phyloP scores from a whole-genome alignment of 345 rosid species.

The Eucalyptus cladocalyx region DNA sequence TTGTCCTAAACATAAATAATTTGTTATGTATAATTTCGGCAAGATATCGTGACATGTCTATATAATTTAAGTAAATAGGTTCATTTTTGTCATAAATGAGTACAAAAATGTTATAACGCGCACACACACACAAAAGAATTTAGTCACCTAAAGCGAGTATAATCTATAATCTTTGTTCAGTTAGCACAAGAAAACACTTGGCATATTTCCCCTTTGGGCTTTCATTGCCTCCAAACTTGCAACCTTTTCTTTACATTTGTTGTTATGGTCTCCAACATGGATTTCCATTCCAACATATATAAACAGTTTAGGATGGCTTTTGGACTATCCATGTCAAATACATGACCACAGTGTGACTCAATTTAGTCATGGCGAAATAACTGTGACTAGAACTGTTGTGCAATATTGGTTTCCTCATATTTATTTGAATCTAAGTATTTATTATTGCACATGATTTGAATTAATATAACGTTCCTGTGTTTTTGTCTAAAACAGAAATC shows the following conservation, averaged over 20 bases:
- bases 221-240: not conserved
- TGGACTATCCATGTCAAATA: not conserved
- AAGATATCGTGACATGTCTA: accelerated
- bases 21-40: not conserved
- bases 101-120: not conserved
- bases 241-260: not conserved
- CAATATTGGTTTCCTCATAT: not conserved
- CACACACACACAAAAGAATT: not conserved
- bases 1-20: not conserved
- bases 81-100: not conserved
- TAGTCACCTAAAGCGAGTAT: not conserved
- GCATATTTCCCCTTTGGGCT: not conserved
- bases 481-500: too few species aligned
- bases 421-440: too few species aligned
- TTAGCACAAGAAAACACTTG: not conserved
- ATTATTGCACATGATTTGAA: too few species aligned
- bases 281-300: not conserved
- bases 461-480: too few species aligned
- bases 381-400: not conserved
- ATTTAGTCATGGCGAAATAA: not conserved
- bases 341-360: not conserved
- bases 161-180: not conserved
- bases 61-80: not conserved
- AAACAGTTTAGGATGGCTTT: not conserved
- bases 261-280: not conserved